Conservation (phyloP, 2,329 filamentous ascomycete genomes). For the Chalara sp. region DNA sequence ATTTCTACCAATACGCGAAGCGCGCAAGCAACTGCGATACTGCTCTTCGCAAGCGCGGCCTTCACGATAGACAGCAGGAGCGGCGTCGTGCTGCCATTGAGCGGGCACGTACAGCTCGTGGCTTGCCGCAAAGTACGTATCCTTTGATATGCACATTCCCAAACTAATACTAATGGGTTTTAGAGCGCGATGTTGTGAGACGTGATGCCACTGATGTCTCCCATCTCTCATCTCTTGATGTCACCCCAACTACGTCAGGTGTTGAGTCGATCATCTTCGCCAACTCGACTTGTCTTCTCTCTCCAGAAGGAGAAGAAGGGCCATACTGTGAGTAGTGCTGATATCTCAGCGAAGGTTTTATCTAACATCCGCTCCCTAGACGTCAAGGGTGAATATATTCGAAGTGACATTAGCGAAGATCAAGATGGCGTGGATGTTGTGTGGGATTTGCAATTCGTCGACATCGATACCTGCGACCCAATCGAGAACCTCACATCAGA, state of each 20-base stretch:
- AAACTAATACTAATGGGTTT: conserved; percentile 2
- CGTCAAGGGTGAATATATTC: conserved; percentile 43
- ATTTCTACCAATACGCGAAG: not conserved
- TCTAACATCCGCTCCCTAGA: conserved; percentile 18
- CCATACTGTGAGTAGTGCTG: conserved; percentile 36
- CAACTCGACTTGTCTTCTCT: conserved; percentile 36
- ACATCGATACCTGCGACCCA: conserved; percentile 12
- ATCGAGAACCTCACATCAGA: conserved; percentile 36
- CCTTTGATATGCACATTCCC: not conserved
- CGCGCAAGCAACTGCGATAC: not conserved
- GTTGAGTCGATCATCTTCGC: conserved; percentile 33
- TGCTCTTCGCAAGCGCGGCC: not conserved
- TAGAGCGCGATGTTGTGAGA: conserved; percentile 4
- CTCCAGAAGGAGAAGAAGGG: conserved; percentile 44
- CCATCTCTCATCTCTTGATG: conserved; percentile 10
- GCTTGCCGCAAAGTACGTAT: not conserved
- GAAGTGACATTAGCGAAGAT: conserved; percentile 38
- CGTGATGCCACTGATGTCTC: conserved; percentile 12
- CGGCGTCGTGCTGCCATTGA: not conserved
- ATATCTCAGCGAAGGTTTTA: no score
- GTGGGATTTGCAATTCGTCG: conserved; percentile 44
- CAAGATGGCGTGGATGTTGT: conserved; percentile 40
- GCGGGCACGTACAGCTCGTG: not conserved
- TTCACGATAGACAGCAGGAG: not conserved
- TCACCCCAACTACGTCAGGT: conserved; percentile 27